Evolutionary conservation across 306 rosid species (phyloP).

Genomic region (Cyclanthera cordifolia): DNA sequence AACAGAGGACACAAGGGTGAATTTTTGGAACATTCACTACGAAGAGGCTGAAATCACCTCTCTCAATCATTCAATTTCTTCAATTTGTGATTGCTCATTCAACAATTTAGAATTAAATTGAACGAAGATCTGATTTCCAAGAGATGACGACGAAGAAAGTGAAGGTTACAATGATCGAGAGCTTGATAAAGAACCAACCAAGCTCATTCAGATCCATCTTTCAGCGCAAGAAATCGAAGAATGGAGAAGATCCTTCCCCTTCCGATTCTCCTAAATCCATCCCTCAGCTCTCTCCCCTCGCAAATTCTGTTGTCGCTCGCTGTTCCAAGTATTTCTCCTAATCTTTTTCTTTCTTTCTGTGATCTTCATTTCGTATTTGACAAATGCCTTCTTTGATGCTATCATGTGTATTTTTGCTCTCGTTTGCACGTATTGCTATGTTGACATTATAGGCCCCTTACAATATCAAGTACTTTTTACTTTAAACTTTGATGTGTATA

Average conservation of each 20-base stretch:
- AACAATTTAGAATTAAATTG: not conserved
- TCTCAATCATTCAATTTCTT: not conserved
- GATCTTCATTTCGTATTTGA: not conserved
- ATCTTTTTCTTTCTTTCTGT: not conserved
- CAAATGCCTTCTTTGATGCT: not conserved
- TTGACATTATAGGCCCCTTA: not conserved
- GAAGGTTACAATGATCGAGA: conserved; percentile 39
- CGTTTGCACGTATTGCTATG: not conserved
- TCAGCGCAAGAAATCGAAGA: conserved; percentile 26
- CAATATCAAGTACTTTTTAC: not conserved
- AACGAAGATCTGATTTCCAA: not conserved
- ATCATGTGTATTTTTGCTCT: not conserved
- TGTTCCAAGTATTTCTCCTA: conserved; percentile 44
- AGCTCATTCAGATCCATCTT: conserved; percentile 39
- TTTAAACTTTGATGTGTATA: not conserved
- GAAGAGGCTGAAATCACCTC: not conserved
- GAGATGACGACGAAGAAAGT: conserved; percentile 2
- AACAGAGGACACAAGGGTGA: not conserved
- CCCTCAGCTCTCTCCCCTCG: conserved; percentile 71
- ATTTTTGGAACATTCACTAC: not conserved
- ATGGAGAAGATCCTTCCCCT: conserved; percentile 16
- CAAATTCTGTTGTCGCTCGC: conserved; percentile 70
- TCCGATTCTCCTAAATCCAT: conserved; percentile 37
- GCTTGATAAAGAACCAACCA: conserved; percentile 24
- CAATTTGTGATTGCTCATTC: not conserved